These are phyloP conservation scores for Ogataea nonfermentans DNA, from an alignment of 805 yeast species.

Conservation along the genomic window DNA sequence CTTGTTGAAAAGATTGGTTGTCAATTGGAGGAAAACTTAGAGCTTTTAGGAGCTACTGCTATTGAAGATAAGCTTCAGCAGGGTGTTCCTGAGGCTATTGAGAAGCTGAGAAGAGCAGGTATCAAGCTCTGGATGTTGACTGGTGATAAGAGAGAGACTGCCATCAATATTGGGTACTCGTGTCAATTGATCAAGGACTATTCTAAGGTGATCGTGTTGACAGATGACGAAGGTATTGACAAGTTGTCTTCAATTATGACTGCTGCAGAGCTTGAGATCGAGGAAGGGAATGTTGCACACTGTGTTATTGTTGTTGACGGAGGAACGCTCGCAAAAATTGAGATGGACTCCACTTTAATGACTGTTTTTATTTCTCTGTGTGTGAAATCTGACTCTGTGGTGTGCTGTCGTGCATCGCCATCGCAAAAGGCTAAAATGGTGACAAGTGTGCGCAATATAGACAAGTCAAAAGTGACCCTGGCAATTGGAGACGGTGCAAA, in stretches of 20 bases:
- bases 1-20: slow-evolving; percentile 73
- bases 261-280: slow-evolving; percentile 72
- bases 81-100: slow-evolving; percentile 96
- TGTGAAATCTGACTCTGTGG: slow-evolving; percentile 82
- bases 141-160: slow-evolving; percentile 97
- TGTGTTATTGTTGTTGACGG: slow-evolving; percentile 96
- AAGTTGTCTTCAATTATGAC: slow-evolving; percentile 65
- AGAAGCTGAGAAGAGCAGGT: slow-evolving; percentile 87
- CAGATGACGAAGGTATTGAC: slow-evolving; percentile 39
- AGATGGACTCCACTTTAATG: slow-evolving; percentile 68
- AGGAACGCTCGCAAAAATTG: slow-evolving; percentile 71
- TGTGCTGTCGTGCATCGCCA: slow-evolving; percentile 96
- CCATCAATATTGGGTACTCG: slow-evolving; percentile 94
- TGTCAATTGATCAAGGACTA: slow-evolving; percentile 91
- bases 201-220: slow-evolving; percentile 78
- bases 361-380: slow-evolving; percentile 81
- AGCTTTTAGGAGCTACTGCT: slow-evolving; percentile 88
- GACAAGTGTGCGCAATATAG: slow-evolving; percentile 66
- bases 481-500: slow-evolving; percentile 99
- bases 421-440: slow-evolving; percentile 95
- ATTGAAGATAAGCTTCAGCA: slow-evolving; percentile 95
- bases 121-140: slow-evolving; percentile 98
- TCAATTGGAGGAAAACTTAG: slow-evolving; percentile 64
- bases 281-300: slow-evolving; percentile 79
- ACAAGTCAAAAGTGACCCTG: slow-evolving; percentile 71